A percentile compares a stretch with the other conserved stretches of the same genome.
These are phyloP conservation scores for Houttuynia cordata DNA, from an alignment of 164 flowering plant species.

Conservation along the genomic window DNA sequence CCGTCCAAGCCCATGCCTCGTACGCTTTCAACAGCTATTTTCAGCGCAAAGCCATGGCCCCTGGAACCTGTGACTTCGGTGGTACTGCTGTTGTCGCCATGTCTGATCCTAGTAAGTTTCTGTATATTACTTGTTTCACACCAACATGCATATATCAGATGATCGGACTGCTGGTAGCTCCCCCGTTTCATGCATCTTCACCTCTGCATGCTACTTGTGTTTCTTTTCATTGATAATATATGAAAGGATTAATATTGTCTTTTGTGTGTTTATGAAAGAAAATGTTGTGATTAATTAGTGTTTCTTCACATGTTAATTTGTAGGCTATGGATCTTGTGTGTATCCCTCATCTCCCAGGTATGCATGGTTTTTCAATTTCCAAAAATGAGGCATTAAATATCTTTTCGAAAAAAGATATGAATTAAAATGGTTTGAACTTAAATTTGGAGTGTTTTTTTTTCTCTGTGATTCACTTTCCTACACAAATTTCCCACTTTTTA, in stretches of 20 bases:
- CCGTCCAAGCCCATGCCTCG: constrained; percentile 68
- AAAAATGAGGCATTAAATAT: not conserved
- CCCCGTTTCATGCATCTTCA: too few species aligned
- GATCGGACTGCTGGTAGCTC: too few species aligned
- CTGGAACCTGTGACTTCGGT: constrained; percentile 63
- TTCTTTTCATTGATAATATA: not conserved
- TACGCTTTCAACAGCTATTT: constrained; percentile 76
- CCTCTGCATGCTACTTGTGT: too few species aligned
- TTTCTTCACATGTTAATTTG: constrained; percentile 4
- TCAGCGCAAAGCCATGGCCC: constrained; percentile 41
- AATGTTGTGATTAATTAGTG: not conserved
- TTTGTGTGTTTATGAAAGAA: not conserved
- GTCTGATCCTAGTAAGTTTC: constrained; percentile 60
- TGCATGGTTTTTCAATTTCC: not conserved
- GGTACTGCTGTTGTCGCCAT: constrained; percentile 57
- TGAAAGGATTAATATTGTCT: not conserved
- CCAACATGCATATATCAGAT: not conserved
- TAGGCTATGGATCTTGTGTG: constrained; percentile 84
- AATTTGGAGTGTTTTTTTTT: too few species aligned
- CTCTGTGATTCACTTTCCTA: too few species aligned
- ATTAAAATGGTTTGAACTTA: too few species aligned
- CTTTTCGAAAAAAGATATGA: not conserved
- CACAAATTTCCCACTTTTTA: too few species aligned
- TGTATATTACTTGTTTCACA: not conserved
- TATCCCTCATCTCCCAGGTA: constrained; percentile 73